Evolutionary conservation across 495 filamentous ascomycete species (phyloP).

Genomic region (Entonaema liquescens): DNA sequence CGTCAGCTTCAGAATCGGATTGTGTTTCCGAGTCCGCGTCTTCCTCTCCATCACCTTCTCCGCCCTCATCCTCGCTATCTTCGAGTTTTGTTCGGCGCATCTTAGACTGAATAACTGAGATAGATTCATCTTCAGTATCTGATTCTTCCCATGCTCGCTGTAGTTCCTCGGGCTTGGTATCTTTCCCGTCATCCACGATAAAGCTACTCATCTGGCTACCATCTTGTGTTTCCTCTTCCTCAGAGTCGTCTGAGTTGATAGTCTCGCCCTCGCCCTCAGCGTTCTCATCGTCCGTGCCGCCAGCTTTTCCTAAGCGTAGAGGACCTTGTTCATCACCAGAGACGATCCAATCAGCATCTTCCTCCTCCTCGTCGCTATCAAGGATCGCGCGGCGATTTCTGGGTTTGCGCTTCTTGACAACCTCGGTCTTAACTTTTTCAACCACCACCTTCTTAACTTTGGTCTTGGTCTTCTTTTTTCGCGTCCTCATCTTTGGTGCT

Average conservation of each 20-base stretch:
- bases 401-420: conserved; percentile 52
- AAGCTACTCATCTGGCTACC: conserved; percentile 59
- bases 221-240: conserved; percentile 52
- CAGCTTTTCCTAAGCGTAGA: conserved; percentile 74
- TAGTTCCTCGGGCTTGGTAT: conserved; percentile 40
- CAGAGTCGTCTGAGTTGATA: conserved; percentile 70
- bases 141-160: conserved; percentile 39
- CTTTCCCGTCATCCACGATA: conserved; percentile 53
- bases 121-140: conserved; percentile 52
- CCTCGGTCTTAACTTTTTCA: conserved; percentile 56
- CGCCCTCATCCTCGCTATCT: conserved; percentile 26
- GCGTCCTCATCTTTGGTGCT: conserved; percentile 38
- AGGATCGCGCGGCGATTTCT: conserved; percentile 64
- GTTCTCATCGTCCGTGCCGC: conserved; percentile 84
- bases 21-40: conserved; percentile 48
- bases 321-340: conserved; percentile 65
- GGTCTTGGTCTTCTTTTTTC: conserved; percentile 53
- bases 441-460: conserved; percentile 57
- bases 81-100: conserved; percentile 36
- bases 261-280: conserved; percentile 85
- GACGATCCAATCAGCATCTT: conserved; percentile 80
- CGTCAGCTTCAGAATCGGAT: conserved; percentile 47
- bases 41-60: conserved; percentile 37
- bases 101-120: conserved; percentile 52
- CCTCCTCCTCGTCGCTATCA: conserved; percentile 74